phyloP scores from a whole-genome alignment of 2,329 filamentous ascomycete species.

The Shiraia sp. region DNA sequence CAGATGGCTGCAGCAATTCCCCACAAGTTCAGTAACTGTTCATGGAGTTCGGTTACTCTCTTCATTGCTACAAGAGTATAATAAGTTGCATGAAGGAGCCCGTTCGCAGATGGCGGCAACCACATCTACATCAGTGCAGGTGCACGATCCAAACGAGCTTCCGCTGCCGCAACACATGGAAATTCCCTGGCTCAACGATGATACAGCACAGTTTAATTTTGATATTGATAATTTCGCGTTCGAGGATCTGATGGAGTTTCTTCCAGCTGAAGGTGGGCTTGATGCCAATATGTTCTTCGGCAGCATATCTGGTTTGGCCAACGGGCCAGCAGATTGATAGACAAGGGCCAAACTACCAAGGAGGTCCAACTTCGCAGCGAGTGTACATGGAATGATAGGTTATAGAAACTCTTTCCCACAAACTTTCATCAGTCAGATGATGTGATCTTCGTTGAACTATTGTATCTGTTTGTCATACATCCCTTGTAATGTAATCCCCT shows the following conservation, averaged over 20 bases:
- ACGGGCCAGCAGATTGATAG: too few relatives aligned
- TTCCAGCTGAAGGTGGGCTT: constrained; percentile 26
- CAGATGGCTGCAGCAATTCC: constrained; percentile 34
- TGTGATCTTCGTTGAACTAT: too few relatives aligned
- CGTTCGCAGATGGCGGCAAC: constrained; percentile 4
- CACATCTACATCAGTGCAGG: constrained; percentile 11
- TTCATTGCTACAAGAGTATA: constrained; percentile 38
- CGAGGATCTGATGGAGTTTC: constrained; percentile 28
- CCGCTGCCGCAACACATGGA: constrained; percentile 5
- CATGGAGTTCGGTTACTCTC: constrained; percentile 45
- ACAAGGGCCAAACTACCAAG: too few relatives aligned
- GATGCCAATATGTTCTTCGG: constrained; percentile 31
- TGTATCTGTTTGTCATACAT: too few relatives aligned
- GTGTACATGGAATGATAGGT: too few relatives aligned
- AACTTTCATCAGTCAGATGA: too few relatives aligned
- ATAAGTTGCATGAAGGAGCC: constrained; percentile 21
- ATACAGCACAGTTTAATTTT: constrained; percentile 18
- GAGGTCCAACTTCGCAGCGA: too few relatives aligned
- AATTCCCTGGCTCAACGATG: constrained; percentile 13
- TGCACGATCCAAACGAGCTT: background rate
- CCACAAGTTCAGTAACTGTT: constrained; percentile 45
- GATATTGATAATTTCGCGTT: constrained; percentile 33
- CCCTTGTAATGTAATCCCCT: too few relatives aligned
- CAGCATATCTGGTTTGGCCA: constrained; percentile 5
- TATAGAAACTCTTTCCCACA: too few relatives aligned